A percentile compares a stretch with the other conserved stretches of the same genome.
Evolutionary conservation across 2,329 filamentous ascomycete genomes (phyloP).

Genomic region (Aspergillus fumigatus): DNA sequence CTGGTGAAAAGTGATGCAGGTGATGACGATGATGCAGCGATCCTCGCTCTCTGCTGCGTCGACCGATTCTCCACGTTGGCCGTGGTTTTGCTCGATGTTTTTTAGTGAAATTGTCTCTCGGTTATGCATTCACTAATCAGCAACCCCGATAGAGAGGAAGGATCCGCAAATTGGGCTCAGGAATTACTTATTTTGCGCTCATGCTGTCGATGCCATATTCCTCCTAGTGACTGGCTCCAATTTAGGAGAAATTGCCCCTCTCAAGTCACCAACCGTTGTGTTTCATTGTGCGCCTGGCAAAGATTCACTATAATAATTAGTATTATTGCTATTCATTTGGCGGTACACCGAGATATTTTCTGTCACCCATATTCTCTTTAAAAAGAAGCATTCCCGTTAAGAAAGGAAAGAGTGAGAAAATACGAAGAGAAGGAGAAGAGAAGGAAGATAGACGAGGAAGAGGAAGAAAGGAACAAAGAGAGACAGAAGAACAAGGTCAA

Average conservation of each 20-base stretch:
- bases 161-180: conserved; percentile 15
- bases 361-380: background rate
- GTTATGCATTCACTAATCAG: background rate
- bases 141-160: conserved; percentile 7
- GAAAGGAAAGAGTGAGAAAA: background rate
- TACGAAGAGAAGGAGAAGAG: background rate
- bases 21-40: conserved; percentile 2
- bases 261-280: conserved; percentile 2
- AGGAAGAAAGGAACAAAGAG: background rate
- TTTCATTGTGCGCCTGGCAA: conserved; percentile 7
- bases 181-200: conserved; percentile 20
- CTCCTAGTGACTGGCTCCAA: conserved; percentile 14
- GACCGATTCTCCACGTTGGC: background rate
- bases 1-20: background rate
- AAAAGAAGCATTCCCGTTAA: background rate
- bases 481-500: background rate
- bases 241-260: conserved; percentile 16
- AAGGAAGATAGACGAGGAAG: background rate
- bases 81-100: background rate
- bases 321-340: background rate
- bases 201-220: conserved; percentile 18
- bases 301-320: background rate
- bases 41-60: background rate
- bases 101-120: background rate
- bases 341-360: background rate